Evolutionary conservation across 805 yeast species (phyloP).

Genomic region (Yarrowia sp.): DNA sequence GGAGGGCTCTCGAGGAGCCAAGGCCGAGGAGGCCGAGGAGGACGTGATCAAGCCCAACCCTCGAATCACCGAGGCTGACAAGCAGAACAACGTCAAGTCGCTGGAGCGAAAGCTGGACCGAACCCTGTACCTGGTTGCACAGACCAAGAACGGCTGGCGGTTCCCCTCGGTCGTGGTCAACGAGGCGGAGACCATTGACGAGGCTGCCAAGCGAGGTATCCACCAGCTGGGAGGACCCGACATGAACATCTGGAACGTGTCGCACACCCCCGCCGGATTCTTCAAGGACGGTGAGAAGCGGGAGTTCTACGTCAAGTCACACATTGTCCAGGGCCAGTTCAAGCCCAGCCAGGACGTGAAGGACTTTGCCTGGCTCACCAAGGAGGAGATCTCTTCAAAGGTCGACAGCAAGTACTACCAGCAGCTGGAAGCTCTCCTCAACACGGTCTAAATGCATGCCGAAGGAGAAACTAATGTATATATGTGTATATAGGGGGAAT

Average conservation of each 20-base stretch:
- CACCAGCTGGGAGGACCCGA: conserved; percentile 66
- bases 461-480: conserved; percentile 25
- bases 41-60: conserved; percentile 62
- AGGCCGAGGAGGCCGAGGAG: conserved; percentile 34
- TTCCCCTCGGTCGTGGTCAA: conserved; percentile 68
- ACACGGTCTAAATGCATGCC: conserved; percentile 27
- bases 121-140: conserved; percentile 73
- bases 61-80: conserved; percentile 76
- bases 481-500: conserved; percentile 23
- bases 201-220: conserved; percentile 72
- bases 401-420: conserved; percentile 56
- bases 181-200: conserved; percentile 58
- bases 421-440: conserved; percentile 43
- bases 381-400: conserved; percentile 63
- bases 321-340: conserved; percentile 82
- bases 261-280: conserved; percentile 60
- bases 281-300: conserved; percentile 46
- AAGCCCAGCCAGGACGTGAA: conserved; percentile 42
- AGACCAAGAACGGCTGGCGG: conserved; percentile 54
- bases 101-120: conserved; percentile 77
- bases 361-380: conserved; percentile 80
- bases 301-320: conserved; percentile 81
- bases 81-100: conserved; percentile 55
- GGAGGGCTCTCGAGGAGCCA: conserved; percentile 30
- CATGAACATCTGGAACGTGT: conserved; percentile 87